A percentile compares a stretch with the other conserved stretches of the same genome.
Conservation (phyloP, 1,284 basidiomycete species). For the Melampsora americana region DNA sequence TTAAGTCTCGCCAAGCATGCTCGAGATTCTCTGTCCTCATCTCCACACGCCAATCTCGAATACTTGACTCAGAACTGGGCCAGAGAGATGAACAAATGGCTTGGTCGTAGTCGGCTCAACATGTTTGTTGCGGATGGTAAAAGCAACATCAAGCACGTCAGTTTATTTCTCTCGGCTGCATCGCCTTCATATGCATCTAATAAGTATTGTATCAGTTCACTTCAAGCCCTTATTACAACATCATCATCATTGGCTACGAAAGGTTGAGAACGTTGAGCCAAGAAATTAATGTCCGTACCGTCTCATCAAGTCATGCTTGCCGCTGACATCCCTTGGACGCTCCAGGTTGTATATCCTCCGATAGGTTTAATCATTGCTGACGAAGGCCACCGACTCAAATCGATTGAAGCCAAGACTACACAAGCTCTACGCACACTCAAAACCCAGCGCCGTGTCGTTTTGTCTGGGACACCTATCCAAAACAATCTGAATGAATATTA, state of each 20-base stretch:
- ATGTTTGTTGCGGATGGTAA: constrained; percentile 38
- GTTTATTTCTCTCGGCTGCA: not conserved
- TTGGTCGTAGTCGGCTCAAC: constrained; percentile 42
- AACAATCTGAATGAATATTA: constrained; percentile 95
- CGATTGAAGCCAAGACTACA: constrained; percentile 84
- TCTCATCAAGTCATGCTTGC: not conserved
- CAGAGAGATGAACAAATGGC: constrained; percentile 87
- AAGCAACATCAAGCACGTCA: constrained; percentile 38
- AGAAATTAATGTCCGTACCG: constrained; percentile 20
- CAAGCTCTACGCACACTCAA: constrained; percentile 67
- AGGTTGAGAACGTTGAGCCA: constrained; percentile 54
- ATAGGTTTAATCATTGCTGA: constrained; percentile 94
- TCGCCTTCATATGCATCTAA: not conserved
- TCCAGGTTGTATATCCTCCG: constrained; percentile 62
- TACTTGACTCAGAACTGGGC: constrained; percentile 71
- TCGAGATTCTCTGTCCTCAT: too few species aligned
- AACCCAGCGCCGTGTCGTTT: constrained; percentile 58
- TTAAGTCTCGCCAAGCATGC: too few species aligned
- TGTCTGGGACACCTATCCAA: constrained; percentile 88
- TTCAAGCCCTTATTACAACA: constrained; percentile 67
- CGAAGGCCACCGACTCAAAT: constrained; percentile 94
- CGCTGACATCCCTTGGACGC: constrained; percentile 26
- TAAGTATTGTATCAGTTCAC: constrained; percentile 23
- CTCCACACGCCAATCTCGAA: not conserved
- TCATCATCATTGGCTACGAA: constrained; percentile 94